Evolutionary conservation across 2,329 filamentous ascomycete genomes (phyloP), one percentile per base, ranked within the genome.

Genomic region (Macroventuria anomochaeta): DNA sequence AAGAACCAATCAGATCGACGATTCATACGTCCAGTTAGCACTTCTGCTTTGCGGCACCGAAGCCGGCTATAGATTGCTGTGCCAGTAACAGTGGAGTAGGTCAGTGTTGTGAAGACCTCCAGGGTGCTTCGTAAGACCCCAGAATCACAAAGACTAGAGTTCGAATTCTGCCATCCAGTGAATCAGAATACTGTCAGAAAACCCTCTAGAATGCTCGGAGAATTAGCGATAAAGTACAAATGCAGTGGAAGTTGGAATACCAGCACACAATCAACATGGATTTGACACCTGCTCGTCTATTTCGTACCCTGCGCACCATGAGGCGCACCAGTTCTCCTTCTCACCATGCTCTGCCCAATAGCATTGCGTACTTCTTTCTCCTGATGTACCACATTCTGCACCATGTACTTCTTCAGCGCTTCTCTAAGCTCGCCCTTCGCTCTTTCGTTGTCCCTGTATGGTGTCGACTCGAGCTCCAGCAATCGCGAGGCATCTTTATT

Each of bases 391-490:
- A 73, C 93, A 69, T 96, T 96, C 73, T 96, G 87, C 43, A 97
- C 86, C 63, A 97, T 79, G 83, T 91, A 96, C 67, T 95, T 90
- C 75, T 88, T 89, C 76, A 97, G 84, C 65, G 88, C 89, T 33
- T 82, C 82, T 57, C 86, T 83, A 67, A 96, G 76, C 54, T 85
- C 85, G 31, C 59, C 61, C 37, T 79, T 80, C 39, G 88, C 78
- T 56, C 84, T 82, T 29, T 82, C 77, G 67, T 96, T 88, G n/a
- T 87, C 88, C 43, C 81, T 85, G 74, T 92, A 97, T 0, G 93
- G 93, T 46, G 86, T 86, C 73, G 93, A 83, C 67, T 96, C 91
- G 72, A 96, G 80, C 39, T 88, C 86, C 70, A 96, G 77, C 55
- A 96, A 74, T 48, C 88, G 81, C 6, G 79, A 77, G 0, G 88